A percentile compares a stretch with the other conserved stretches of the same genome.
Conservation (phyloP, 1,284 basidiomycete genomes). For the Waitea zeae region DNA sequence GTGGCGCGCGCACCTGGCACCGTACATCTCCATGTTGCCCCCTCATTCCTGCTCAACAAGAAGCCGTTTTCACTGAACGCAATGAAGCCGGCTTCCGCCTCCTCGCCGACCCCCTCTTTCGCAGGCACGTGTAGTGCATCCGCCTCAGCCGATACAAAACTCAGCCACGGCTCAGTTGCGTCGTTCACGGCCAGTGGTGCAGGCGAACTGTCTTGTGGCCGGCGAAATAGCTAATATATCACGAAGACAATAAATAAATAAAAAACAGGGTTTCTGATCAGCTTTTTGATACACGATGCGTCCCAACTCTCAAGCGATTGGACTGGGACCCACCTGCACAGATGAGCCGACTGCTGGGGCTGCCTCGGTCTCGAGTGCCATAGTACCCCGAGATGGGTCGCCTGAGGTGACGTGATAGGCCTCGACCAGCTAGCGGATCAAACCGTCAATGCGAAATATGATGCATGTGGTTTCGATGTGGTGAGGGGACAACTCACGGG, state of each 20-base stretch:
- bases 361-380: slow-evolving; percentile 49
- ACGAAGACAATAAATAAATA: neutral
- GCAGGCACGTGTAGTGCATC: slow-evolving; percentile 7
- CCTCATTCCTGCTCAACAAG: slow-evolving; percentile 14
- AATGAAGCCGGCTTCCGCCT: slow-evolving; percentile 24
- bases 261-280: too few relatives aligned
- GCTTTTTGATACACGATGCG: too few relatives aligned
- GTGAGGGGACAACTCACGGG: slow-evolving; percentile 3
- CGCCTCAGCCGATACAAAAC: slow-evolving; percentile 2
- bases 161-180: neutral
- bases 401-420: slow-evolving; percentile 55
- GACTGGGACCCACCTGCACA: slow-evolving; percentile 52
- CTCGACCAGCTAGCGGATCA: slow-evolving; percentile 18
- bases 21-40: slow-evolving; percentile 20
- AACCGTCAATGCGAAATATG: neutral
- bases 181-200: slow-evolving; percentile 7
- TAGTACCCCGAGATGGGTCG: slow-evolving; percentile 60
- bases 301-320: too few relatives aligned
- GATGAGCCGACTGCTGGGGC: slow-evolving; percentile 36
- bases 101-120: slow-evolving; percentile 7
- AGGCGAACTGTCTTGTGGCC: neutral
- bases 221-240: neutral
- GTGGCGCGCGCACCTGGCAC: slow-evolving; percentile 13
- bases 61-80: slow-evolving; percentile 44
- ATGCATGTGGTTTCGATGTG: neutral